A percentile compares a stretch with the other conserved stretches of the same genome.
These are phyloP conservation scores for Aspergillus indologenus DNA, from an alignment of 495 filamentous ascomycete species.

Conservation along the genomic window DNA sequence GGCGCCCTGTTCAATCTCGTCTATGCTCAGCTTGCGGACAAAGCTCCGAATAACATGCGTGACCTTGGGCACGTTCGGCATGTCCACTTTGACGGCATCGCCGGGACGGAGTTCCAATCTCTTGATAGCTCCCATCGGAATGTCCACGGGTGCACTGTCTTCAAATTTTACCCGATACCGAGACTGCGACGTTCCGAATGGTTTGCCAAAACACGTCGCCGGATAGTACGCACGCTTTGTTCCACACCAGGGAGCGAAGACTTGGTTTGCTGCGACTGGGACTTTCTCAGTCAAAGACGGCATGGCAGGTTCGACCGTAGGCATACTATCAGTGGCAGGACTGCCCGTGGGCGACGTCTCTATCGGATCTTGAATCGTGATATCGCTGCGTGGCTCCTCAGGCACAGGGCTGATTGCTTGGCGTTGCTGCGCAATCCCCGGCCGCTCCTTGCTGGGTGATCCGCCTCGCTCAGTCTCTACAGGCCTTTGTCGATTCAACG, in stretches of 20 bases:
- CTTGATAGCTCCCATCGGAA: conserved; percentile 42
- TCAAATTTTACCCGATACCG: conserved; percentile 49
- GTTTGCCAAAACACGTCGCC: conserved; percentile 46
- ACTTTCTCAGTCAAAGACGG: conserved; percentile 8
- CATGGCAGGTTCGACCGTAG: background rate
- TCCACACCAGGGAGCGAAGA: conserved; percentile 51
- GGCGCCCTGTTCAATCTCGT: conserved; percentile 29
- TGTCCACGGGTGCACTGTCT: conserved; percentile 41
- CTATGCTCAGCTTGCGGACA: conserved; percentile 34
- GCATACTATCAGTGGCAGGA: background rate
- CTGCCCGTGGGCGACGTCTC: background rate
- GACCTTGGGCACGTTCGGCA: conserved; percentile 42
- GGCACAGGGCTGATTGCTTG: conserved; percentile 16
- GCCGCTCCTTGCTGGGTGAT: background rate
- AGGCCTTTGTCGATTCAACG: conserved; percentile 12
- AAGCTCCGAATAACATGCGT: conserved; percentile 47
- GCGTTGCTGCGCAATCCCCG: conserved; percentile 12
- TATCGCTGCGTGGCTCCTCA: conserved; percentile 9
- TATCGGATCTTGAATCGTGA: conserved; percentile 2
- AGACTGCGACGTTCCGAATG: conserved; percentile 34
- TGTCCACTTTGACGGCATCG: conserved; percentile 52
- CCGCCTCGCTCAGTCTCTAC: conserved; percentile 9
- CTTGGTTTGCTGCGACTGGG: conserved; percentile 43
- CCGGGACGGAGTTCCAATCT: conserved; percentile 47
- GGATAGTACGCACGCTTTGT: conserved; percentile 48